Evolutionary conservation across 768 basidiomycete species (phyloP).

Genomic region (Ramaria sp.): DNA sequence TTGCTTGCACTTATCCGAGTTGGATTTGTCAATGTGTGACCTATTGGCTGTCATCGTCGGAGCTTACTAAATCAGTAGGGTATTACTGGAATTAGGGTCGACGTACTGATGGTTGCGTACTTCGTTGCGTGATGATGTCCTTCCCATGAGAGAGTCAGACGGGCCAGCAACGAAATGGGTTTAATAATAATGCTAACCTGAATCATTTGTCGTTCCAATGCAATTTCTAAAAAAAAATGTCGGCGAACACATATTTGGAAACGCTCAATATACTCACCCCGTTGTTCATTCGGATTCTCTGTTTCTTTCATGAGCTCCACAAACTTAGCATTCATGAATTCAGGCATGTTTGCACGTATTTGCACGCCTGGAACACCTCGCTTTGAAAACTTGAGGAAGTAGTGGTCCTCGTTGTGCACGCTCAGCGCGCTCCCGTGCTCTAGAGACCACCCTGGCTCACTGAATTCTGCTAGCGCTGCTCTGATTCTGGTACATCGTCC

Average conservation of each 20-base stretch:
- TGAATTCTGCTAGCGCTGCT: neutral
- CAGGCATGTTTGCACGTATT: neutral
- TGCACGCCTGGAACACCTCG: neutral
- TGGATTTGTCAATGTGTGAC: neutral
- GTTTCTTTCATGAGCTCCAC: neutral
- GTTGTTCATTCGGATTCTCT: neutral
- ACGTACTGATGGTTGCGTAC: neutral
- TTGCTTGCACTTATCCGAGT: neutral
- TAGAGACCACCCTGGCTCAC: neutral
- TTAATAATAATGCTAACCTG: neutral
- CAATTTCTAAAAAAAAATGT: neutral
- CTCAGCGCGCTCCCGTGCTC: neutral
- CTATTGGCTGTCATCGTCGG: neutral
- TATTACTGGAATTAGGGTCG: neutral
- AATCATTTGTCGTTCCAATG: neutral
- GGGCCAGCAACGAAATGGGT: neutral
- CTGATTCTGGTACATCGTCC: neutral
- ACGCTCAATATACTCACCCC: neutral
- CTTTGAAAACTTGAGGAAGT: neutral
- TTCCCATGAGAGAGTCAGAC: neutral
- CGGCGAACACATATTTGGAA: neutral
- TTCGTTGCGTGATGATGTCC: neutral
- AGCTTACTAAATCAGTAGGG: neutral
- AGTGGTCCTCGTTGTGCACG: neutral
- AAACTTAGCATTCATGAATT: neutral